phyloP scores from a whole-genome alignment of 352 stramenopile species.

The Phytopythium boreale region DNA sequence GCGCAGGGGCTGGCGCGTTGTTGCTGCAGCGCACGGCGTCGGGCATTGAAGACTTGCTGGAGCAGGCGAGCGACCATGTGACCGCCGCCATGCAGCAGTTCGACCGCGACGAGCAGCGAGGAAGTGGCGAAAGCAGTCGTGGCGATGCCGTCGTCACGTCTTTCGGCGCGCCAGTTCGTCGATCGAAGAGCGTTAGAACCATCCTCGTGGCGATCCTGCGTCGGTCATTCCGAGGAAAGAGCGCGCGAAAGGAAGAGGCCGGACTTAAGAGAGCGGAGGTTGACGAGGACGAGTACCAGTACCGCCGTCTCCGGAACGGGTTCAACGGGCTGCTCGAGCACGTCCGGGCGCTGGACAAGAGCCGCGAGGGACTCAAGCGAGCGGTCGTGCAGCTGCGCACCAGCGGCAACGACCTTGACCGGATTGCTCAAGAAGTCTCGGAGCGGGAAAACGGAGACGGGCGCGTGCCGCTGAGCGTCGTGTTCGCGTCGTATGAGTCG shows the following conservation, averaged over 20 bases:
- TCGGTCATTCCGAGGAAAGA: neutral
- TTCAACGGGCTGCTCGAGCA: conserved; percentile 26
- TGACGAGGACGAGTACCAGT: conserved; percentile 5
- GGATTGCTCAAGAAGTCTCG: conserved; percentile 1
- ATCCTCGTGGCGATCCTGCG: neutral
- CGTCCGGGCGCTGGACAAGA: conserved; percentile 20
- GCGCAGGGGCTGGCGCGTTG: neutral
- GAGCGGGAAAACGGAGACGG: neutral
- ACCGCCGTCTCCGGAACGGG: conserved; percentile 29
- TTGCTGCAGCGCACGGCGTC: neutral
- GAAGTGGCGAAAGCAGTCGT: neutral
- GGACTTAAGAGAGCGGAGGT: neutral
- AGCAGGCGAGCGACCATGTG: conserved; percentile 4
- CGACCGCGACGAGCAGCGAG: neutral
- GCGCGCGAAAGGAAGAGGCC: neutral
- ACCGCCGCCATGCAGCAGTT: conserved; percentile 5
- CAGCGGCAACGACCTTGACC: conserved; percentile 12
- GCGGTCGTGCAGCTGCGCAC: conserved; percentile 20
- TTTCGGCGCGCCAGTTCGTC: neutral
- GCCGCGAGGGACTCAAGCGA: conserved; percentile 19
- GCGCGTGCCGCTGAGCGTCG: neutral
- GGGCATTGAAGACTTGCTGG: conserved; percentile 1
- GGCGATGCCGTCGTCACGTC: neutral
- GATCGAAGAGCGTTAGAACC: neutral
- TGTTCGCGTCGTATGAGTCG: neutral